phyloP scores from a whole-genome alignment of 345 rosid genomes.

The Corchorus capsularis region DNA sequence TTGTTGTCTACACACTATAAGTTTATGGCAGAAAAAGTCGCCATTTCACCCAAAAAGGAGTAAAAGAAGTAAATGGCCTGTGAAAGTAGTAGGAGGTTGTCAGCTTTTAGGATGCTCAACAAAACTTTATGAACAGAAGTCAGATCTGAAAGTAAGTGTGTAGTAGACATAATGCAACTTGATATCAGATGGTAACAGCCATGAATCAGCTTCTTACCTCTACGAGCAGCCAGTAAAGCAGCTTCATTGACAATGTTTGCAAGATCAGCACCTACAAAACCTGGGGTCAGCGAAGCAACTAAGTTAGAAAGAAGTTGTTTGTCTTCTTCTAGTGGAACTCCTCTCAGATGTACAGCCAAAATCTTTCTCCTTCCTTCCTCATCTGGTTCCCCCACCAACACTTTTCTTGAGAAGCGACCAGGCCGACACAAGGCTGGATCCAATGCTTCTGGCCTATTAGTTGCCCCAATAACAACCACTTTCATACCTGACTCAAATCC shows the following conservation, averaged over 20 bases:
- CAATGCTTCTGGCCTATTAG: constrained; percentile 93
- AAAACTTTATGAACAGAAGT: not conserved
- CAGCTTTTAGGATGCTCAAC: not conserved
- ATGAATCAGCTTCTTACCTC: constrained; percentile 50
- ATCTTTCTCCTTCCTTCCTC: constrained; percentile 90
- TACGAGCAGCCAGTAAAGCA: constrained; percentile 92
- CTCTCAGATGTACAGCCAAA: constrained; percentile 85
- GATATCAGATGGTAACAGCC: not conserved
- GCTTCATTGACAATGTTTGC: constrained; percentile 94
- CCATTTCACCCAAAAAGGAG: not conserved
- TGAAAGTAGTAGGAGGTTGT: not conserved
- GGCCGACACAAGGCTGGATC: constrained; percentile 96
- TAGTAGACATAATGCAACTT: constrained; percentile 9
- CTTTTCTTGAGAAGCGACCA: constrained; percentile 96
- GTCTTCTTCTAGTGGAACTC: constrained; percentile 87
- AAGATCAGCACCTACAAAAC: constrained; percentile 96
- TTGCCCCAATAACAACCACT: constrained; percentile 90
- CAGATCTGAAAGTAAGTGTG: not conserved
- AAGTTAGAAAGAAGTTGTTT: constrained; percentile 61
- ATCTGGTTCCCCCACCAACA: constrained; percentile 87
- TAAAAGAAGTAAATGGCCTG: not conserved
- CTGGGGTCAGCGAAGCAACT: constrained; percentile 87
- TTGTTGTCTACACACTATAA: not conserved
- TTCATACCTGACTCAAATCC: constrained; percentile 86
- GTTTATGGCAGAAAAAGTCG: not conserved